phyloP scores from a whole-genome alignment of 495 filamentous ascomycete species.

The Lasiosphaeria hispida region DNA sequence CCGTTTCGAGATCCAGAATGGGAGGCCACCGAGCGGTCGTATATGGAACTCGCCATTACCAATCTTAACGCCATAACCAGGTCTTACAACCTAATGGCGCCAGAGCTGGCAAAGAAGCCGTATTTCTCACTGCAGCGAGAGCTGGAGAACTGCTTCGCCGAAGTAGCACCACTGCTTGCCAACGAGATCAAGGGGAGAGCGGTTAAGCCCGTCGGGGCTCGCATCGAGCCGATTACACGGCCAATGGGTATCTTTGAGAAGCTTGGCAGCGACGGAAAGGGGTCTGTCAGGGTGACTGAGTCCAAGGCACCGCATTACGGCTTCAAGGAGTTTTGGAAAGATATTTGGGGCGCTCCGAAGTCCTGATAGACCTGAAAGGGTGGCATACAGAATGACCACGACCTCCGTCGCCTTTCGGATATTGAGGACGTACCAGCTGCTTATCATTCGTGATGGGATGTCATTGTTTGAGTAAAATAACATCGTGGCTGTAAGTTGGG shows the following conservation, averaged over 20 bases:
- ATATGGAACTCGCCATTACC: slow-evolving; percentile 73
- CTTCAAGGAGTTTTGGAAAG: slow-evolving; percentile 82
- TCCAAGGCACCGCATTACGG: slow-evolving; percentile 74
- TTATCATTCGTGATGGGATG: too few species aligned
- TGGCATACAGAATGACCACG: too few species aligned
- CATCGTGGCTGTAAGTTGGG: too few species aligned
- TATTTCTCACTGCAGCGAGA: slow-evolving; percentile 86
- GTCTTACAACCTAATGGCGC: slow-evolving; percentile 93
- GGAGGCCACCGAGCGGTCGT: slow-evolving; percentile 69
- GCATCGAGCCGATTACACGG: slow-evolving; percentile 25
- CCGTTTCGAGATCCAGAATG: slow-evolving; percentile 67
- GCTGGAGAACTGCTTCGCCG: slow-evolving; percentile 74
- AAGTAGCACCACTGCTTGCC: slow-evolving; percentile 74
- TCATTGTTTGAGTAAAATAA: too few species aligned
- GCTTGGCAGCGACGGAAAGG: slow-evolving; percentile 47
- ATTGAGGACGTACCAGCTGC: too few species aligned
- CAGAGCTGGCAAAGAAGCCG: slow-evolving; percentile 86
- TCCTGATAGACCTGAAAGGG: too few species aligned
- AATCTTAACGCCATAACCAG: slow-evolving; percentile 78
- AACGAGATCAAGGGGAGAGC: slow-evolving; percentile 70
- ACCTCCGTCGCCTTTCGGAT: too few species aligned
- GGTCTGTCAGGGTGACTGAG: slow-evolving; percentile 61
- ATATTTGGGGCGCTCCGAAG: slow-evolving; percentile 51
- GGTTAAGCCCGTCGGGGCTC: slow-evolving; percentile 44
- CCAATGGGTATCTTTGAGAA: slow-evolving; percentile 39